Base-by-base conservation (phyloP, 2,329 filamentous ascomycete species). In the Fusarium succisae region DNA sequence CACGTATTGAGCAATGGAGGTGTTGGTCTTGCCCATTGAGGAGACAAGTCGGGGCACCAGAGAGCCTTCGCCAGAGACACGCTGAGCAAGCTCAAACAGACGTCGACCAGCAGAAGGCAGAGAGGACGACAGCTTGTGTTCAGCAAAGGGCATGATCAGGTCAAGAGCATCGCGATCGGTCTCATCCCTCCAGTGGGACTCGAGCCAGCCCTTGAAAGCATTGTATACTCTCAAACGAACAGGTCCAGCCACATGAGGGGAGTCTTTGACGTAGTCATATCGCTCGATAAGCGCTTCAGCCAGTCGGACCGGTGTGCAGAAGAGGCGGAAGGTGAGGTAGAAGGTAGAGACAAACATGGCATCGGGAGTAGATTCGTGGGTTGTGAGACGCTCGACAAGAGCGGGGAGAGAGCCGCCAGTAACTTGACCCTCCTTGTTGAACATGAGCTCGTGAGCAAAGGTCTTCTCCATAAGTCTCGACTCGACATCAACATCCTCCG, bases 121-220 rank as follows among this genome's bases (percentile, higher is more conserved):
- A 12, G 92, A 87, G 4, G 87, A 82, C 56, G 87, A 86, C 13
- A 99, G 87, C 73, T 92, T 92, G 53, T 89, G 88, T 74, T 92
- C 90, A 5, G 96, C 95, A 82, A 99, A 99, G 3, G 90, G 86
- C 39, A 92, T 87, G 72, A 99, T 97, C 55, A 93, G 85, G 2
- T 88, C 86, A 14, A 99, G 86, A 3, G 95, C 94, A 18, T 90
- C 88, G 60, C 90, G 89, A 80, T 99, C 96, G 17, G 91, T 91
- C 67, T 94, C 91, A 72, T 94, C 91, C 54, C 93, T 91, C 96
- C 96, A 99, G 82, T 99, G 95, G 12, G 93, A 96, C 84, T 98
- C 96, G 26, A 99, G 86, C 96, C 96, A 99, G 47, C 94, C 93
- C 83, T 99, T 99, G 87, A 99, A 94, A 64, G 95, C 92, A 80